A percentile compares a stretch with the other conserved stretches of the same genome.
These are phyloP conservation scores for Lentinula sp. DNA, from an alignment of 768 basidiomycete species.

Conservation along the genomic window DNA sequence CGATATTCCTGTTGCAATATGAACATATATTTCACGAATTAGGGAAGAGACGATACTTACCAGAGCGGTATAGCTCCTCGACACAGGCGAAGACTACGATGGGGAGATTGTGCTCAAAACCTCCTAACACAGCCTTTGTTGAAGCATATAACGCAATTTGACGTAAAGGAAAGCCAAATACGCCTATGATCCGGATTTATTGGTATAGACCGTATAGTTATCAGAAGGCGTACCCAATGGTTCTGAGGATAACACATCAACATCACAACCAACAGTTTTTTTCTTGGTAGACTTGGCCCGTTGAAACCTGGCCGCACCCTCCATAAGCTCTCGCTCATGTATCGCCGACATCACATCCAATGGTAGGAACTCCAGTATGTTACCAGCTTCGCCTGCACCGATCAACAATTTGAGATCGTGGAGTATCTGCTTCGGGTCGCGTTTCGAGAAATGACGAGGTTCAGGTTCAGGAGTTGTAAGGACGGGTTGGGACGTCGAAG, in stretches of 20 bases:
- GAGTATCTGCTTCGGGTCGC: conserved; percentile 1
- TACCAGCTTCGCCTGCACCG: not conserved
- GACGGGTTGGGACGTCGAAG: not conserved
- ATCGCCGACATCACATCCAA: conserved; percentile 19
- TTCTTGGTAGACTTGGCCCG: not conserved
- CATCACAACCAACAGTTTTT: not conserved
- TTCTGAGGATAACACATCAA: conserved; percentile 8
- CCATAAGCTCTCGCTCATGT: conserved; percentile 20
- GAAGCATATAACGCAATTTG: conserved; percentile 29
- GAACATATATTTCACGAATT: not conserved
- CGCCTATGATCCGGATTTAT: conserved; percentile 13
- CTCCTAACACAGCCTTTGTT: conserved; percentile 24
- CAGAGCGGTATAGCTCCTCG: conserved; percentile 35
- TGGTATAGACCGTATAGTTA: not conserved
- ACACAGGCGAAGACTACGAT: conserved; percentile 33
- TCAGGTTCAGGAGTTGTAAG: not conserved
- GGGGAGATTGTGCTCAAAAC: conserved; percentile 30
- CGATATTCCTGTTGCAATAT: not conserved
- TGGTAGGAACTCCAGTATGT: conserved; percentile 5
- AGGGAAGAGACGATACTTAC: conserved; percentile 12
- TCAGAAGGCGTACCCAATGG: conserved; percentile 7
- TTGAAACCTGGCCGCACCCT: conserved; percentile 11
- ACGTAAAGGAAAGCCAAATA: conserved; percentile 29
- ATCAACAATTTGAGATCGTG: not conserved
- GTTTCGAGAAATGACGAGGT: conserved; percentile 1